phyloP scores from a whole-genome alignment of 1,284 basidiomycete species.

The Xanthoconium separans region DNA sequence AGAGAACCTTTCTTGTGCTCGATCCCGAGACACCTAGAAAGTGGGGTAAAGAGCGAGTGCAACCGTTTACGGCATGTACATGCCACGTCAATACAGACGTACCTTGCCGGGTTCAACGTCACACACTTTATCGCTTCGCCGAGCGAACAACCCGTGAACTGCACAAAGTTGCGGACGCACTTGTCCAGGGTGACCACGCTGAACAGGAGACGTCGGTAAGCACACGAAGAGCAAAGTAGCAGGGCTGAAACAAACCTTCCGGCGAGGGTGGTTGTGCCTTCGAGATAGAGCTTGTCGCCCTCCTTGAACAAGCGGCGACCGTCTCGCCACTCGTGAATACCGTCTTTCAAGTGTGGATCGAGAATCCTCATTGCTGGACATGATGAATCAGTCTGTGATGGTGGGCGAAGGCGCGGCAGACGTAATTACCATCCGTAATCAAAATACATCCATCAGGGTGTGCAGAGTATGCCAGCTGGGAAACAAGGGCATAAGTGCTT shows the following conservation, averaged over 20 bases:
- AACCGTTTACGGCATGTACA: neutral
- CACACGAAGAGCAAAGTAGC: neutral
- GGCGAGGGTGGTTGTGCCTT: conserved; percentile 84
- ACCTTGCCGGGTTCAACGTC: conserved; percentile 80
- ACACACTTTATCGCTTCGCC: conserved; percentile 84
- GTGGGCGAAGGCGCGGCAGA: neutral
- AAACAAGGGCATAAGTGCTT: conserved; percentile 5
- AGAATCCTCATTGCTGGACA: conserved; percentile 78
- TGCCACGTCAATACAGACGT: conserved; percentile 15
- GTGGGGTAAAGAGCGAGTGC: neutral
- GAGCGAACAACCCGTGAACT: conserved; percentile 80
- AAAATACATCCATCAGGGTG: conserved; percentile 84
- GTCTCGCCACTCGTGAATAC: conserved; percentile 85
- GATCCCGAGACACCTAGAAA: conserved; percentile 68
- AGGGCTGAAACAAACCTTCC: conserved; percentile 51
- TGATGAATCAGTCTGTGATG: neutral
- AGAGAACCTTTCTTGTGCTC: conserved; percentile 79
- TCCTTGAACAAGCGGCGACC: conserved; percentile 76
- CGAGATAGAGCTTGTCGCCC: conserved; percentile 78
- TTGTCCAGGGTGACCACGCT: conserved; percentile 81
- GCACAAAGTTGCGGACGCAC: conserved; percentile 81
- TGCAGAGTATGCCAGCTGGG: conserved; percentile 78
- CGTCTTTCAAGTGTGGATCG: conserved; percentile 82
- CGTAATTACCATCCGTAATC: conserved; percentile 75
- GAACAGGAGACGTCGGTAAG: neutral